A percentile compares a stretch with the other conserved stretches of the same genome.
Evolutionary conservation across 2,329 filamentous ascomycete genomes (phyloP).

Genomic region (Ceratocystiopsis sp.): DNA sequence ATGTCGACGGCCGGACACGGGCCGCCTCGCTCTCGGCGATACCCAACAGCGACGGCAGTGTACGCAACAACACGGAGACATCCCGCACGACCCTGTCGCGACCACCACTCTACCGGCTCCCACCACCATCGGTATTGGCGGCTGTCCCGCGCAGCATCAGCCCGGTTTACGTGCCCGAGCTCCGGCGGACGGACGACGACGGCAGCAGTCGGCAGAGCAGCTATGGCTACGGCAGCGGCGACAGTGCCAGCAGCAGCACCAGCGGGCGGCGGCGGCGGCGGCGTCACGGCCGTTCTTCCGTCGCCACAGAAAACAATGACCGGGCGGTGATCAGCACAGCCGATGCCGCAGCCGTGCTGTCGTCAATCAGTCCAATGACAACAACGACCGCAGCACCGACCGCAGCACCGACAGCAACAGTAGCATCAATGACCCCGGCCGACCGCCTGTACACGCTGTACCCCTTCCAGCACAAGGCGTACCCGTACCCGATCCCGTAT

Average conservation of each 20-base stretch:
- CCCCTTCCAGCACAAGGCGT: too few relatives aligned
- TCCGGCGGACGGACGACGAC: not conserved
- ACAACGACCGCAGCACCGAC: not conserved
- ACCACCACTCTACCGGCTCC: too few relatives aligned
- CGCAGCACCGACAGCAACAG: not conserved
- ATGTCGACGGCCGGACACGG: constrained; percentile 4
- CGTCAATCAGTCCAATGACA: not conserved
- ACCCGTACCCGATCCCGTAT: too few relatives aligned
- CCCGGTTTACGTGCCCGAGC: too few relatives aligned
- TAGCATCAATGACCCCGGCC: not conserved
- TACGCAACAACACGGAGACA: not conserved
- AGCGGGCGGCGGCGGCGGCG: too few relatives aligned
- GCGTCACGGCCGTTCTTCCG: too few relatives aligned
- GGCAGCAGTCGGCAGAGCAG: too few relatives aligned
- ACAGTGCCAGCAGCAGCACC: not conserved
- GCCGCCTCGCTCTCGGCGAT: not conserved
- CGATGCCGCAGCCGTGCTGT: not conserved
- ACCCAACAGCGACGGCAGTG: not conserved
- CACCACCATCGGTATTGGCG: not conserved
- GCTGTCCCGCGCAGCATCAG: not conserved
- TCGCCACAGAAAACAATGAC: too few relatives aligned
- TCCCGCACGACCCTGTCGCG: not conserved
- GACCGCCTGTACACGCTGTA: not conserved
- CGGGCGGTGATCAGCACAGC: too few relatives aligned
- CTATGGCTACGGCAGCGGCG: too few relatives aligned